These are phyloP conservation scores for Pouteria campechiana DNA, from an alignment of 179 eudicot genomes.

Conservation along the genomic window DNA sequence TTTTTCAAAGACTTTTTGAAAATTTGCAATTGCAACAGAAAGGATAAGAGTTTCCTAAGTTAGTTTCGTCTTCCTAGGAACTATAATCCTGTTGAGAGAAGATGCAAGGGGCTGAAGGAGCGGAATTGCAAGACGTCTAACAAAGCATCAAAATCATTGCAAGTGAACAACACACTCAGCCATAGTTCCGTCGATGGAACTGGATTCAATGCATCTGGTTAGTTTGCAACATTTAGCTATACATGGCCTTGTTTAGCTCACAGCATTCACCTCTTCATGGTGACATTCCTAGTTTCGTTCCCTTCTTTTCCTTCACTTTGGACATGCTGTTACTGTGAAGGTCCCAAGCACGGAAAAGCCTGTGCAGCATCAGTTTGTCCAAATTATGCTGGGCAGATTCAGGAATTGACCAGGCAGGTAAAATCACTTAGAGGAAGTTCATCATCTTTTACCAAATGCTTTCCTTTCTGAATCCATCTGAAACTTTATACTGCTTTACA, in stretches of 20 bases:
- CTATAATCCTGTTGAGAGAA: conserved; percentile 76
- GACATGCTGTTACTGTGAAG: too few species aligned
- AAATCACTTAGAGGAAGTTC: too few species aligned
- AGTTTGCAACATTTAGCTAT: too few species aligned
- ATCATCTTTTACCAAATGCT: too few species aligned
- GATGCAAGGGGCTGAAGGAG: conserved; percentile 65
- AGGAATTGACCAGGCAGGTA: conserved; percentile 69
- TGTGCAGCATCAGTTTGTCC: conserved; percentile 11
- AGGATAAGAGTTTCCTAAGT: too few species aligned
- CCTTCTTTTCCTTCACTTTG: too few species aligned
- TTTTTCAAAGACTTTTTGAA: too few species aligned
- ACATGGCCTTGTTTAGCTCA: too few species aligned
- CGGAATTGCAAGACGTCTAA: conserved; percentile 27
- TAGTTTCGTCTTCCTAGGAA: conserved; percentile 38
- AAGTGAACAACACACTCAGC: conserved; percentile 39
- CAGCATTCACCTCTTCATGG: not conserved
- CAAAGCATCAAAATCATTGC: conserved; percentile 60
- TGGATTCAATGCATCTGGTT: conserved; percentile 30
- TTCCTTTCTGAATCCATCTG: too few species aligned
- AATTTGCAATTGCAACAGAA: too few species aligned
- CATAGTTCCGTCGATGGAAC: conserved; percentile 33
- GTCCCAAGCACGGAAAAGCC: conserved; percentile 35
- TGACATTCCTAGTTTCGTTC: too few species aligned
- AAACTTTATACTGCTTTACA: too few species aligned
- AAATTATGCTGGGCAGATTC: conserved; percentile 36